Evolutionary conservation across 441 rosid genomes (phyloP), one percentile per base, ranked within the genome.

Genomic region (Rhodomyrtus psidioides): DNA sequence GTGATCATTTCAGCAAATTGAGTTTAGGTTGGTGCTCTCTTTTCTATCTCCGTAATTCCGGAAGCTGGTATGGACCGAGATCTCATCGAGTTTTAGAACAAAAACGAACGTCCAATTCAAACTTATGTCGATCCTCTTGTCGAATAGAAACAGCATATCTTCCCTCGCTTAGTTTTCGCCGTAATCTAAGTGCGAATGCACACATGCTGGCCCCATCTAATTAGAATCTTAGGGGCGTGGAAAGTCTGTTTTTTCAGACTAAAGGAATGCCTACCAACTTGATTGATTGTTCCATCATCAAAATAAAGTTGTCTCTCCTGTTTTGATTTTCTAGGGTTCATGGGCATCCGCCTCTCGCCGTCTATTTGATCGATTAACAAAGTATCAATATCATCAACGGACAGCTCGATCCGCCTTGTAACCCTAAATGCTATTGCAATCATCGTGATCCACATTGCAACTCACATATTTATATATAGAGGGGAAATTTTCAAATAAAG

Each of bases 141-240:
- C 0, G 0, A 39, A 65, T 34, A 5, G 7, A 42, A 65, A 34
- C 0, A 34, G 0, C 26, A 9, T 65, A 0, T 65, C 39, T 26
- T 34, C 15, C 79, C 34, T 34, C 4, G 0, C n/a, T 34, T 21
- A 19, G 9, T 65, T 9, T 19, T 9, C 0, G 4, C 4, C 8
- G 8, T 34, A 19, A 65, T 9, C 34, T 65, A 34, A 26, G 60
- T 56, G 15, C 3, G 26, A 56, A 24, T 56, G 10, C 27, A 26
- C 6, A 26, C 7, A 34, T 9, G n/a, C 26, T 65, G 0, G 0
- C 49, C n/a, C 79, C 79, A 34, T 70, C n/a, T 70, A 70, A 39
- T 5, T 21, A 70, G 49, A 39, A 1, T 70, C n/a, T 21, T 21
- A 19, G 79, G n/a, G 79, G 79, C 79, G 49, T 10, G 79, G 49